Percentiles rank a stretch among this genome's conserved stretches.
Evolutionary conservation across 164 flowering plant genomes (phyloP).

Genomic region (Pachysandra terminalis): DNA sequence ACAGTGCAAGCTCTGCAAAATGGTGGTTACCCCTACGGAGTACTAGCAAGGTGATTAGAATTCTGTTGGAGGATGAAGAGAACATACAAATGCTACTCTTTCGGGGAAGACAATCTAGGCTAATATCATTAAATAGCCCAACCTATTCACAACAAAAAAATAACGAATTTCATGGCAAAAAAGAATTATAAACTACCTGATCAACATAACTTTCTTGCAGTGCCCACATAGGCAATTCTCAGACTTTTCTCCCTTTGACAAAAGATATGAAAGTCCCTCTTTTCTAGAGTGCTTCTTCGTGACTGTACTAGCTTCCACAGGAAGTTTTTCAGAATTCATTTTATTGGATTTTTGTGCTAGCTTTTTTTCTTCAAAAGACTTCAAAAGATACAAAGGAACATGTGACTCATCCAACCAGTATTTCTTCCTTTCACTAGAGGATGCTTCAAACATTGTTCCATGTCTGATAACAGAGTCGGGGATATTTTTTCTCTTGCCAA

Average conservation of each 20-base stretch:
- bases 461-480: constrained; percentile 69
- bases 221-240: constrained; percentile 71
- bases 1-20: too few species aligned
- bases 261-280: constrained; percentile 57
- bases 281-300: constrained; percentile 28
- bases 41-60: neutral
- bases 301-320: constrained; percentile 21
- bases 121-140: too few species aligned
- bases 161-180: neutral
- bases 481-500: constrained; percentile 84
- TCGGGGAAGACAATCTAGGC: neutral
- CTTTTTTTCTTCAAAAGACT: constrained; percentile 77
- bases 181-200: constrained; percentile 50
- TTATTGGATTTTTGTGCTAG: constrained; percentile 45
- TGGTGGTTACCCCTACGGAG: too few species aligned
- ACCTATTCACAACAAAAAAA: neutral
- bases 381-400: constrained; percentile 86
- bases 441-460: constrained; percentile 59
- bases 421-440: constrained; percentile 73
- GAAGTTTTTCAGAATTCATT: constrained; percentile 24
- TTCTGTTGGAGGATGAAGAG: neutral
- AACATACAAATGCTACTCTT: too few species aligned
- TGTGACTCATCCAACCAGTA: constrained; percentile 79
- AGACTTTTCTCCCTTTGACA: constrained; percentile 53
- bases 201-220: constrained; percentile 70